Percentiles rank a stretch among this genome's conserved stretches.
phyloP scores from a whole-genome alignment of 2,329 filamentous ascomycete genomes.

The Alternaria brassicae region DNA sequence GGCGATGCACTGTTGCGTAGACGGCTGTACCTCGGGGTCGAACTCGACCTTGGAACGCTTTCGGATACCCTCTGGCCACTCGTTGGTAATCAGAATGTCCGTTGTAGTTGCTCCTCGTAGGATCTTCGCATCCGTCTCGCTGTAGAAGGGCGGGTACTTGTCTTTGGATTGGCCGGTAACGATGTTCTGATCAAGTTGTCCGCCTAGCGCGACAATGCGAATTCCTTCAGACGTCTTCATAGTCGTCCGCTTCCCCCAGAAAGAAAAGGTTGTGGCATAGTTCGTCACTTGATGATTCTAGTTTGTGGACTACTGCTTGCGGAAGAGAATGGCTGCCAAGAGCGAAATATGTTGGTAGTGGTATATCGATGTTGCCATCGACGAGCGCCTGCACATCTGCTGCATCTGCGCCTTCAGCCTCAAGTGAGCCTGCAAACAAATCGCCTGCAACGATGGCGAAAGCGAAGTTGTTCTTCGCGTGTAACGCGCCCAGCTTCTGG shows the following conservation, averaged over 20 bases:
- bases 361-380: constrained; percentile 73
- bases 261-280: constrained; percentile 92
- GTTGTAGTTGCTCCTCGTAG: constrained; percentile 78
- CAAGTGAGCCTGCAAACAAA: constrained; percentile 69
- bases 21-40: constrained; percentile 61
- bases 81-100: constrained; percentile 85
- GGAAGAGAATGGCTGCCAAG: constrained; percentile 79
- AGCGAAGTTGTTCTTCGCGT: constrained; percentile 86
- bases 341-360: constrained; percentile 90
- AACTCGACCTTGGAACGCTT: constrained; percentile 70
- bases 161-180: constrained; percentile 71
- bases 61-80: constrained; percentile 81
- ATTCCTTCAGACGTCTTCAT: constrained; percentile 91
- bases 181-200: constrained; percentile 68
- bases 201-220: constrained; percentile 85
- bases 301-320: constrained; percentile 70
- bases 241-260: constrained; percentile 79
- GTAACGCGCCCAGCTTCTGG: constrained; percentile 78
- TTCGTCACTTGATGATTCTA: constrained; percentile 72
- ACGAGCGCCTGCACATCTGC: constrained; percentile 69
- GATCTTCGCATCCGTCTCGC: constrained; percentile 75
- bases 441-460: constrained; percentile 86
- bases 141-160: constrained; percentile 79
- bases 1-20: constrained; percentile 71
- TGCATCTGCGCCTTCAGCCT: constrained; percentile 60